Conservation (phyloP, 805 yeast species). For the Pichia cephalocereana region DNA sequence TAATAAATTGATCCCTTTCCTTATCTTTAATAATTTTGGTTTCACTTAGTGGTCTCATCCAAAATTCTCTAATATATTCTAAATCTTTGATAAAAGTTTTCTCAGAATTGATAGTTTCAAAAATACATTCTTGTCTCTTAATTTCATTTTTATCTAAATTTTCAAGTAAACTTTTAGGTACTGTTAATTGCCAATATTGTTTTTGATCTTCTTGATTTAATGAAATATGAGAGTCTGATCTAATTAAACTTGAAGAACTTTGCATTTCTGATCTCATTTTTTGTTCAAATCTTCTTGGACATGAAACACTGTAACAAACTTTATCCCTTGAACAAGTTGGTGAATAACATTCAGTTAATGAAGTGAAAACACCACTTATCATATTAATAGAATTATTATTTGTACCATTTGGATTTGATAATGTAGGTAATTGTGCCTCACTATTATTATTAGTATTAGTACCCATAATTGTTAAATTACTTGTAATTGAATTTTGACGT, state of each 20-base stretch:
- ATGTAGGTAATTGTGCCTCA: neutral
- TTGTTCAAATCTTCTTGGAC: slow-evolving; percentile 92
- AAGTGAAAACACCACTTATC: slow-evolving; percentile 88
- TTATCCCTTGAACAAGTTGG: slow-evolving; percentile 90
- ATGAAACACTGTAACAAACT: slow-evolving; percentile 89
- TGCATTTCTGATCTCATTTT: slow-evolving; percentile 87
- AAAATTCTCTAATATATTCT: slow-evolving; percentile 86
- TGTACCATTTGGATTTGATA: slow-evolving; percentile 1
- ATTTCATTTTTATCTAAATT: slow-evolving; percentile 74
- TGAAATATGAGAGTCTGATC: slow-evolving; percentile 64
- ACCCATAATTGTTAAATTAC: slow-evolving; percentile 14
- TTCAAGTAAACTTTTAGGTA: slow-evolving; percentile 69
- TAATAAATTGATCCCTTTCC: slow-evolving; percentile 83
- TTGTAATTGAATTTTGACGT: slow-evolving; percentile 22
- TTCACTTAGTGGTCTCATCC: slow-evolving; percentile 84
- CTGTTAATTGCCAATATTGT: slow-evolving; percentile 90
- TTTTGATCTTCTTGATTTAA: slow-evolving; percentile 71
- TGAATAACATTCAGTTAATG: slow-evolving; percentile 90
- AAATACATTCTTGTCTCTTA: slow-evolving; percentile 90
- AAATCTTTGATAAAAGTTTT: slow-evolving; percentile 91
- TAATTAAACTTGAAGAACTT: slow-evolving; percentile 61
- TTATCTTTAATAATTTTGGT: slow-evolving; percentile 80
- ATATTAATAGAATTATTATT: slow-evolving; percentile 10
- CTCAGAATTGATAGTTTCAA: slow-evolving; percentile 89
- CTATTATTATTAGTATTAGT: neutral